These are phyloP conservation scores for Coemansia sp. DNA, from an alignment of 192 early-diverging fungal species.

Conservation along the genomic window DNA sequence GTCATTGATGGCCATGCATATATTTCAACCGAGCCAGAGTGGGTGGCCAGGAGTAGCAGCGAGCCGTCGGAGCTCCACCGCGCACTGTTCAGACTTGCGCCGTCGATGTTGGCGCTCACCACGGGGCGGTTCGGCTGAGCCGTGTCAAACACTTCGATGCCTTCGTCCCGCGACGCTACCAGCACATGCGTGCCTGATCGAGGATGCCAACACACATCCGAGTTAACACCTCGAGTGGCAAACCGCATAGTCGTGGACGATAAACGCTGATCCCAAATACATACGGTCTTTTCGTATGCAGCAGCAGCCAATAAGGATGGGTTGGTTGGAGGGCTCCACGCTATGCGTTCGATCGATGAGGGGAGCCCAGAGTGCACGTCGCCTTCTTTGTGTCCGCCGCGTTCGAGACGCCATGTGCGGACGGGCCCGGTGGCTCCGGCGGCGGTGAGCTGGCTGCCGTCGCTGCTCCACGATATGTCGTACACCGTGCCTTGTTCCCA, in stretches of 20 bases:
- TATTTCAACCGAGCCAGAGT: conserved; percentile 37
- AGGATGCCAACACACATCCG: conserved; percentile 42
- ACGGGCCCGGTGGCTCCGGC: conserved; percentile 30
- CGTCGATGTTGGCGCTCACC: conserved; percentile 23
- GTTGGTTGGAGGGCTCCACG: conserved; percentile 34
- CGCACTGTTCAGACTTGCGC: conserved; percentile 5
- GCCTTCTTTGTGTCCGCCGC: conserved; percentile 53
- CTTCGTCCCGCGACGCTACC: conserved; percentile 28
- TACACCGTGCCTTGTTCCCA: conserved; percentile 46
- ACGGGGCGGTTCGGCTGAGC: conserved; percentile 17
- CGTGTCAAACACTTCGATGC: conserved; percentile 37
- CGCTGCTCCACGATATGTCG: conserved; percentile 53
- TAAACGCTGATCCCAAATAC: conserved; percentile 41
- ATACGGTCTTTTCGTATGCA: conserved; percentile 30
- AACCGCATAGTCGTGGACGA: conserved; percentile 9
- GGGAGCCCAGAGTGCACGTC: conserved; percentile 37
- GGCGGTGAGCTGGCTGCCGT: conserved; percentile 42
- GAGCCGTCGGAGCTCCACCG: conserved; percentile 27
- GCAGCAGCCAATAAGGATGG: conserved; percentile 31
- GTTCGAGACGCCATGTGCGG: conserved; percentile 41
- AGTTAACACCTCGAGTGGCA: conserved; percentile 14
- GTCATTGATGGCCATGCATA: conserved; percentile 42
- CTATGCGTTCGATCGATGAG: conserved; percentile 31
- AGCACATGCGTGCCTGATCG: conserved; percentile 29
- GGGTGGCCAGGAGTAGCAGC: conserved; percentile 36